Base-by-base conservation (phyloP, 1,284 basidiomycete genomes). In the Cronartium quercuum region DNA sequence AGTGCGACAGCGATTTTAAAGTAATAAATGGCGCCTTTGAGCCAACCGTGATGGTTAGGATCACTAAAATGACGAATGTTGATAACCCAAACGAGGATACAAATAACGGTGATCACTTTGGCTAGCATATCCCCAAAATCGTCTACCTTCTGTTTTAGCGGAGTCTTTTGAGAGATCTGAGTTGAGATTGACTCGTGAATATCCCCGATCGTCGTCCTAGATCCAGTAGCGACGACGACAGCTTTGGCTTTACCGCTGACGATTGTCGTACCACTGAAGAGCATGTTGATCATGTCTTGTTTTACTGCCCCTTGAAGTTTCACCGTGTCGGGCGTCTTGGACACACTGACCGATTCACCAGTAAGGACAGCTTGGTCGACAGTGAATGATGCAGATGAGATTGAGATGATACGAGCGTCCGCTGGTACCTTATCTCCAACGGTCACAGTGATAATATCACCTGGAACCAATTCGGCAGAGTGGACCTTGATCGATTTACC, bases 1-100 rank as follows among this genome's bases (percentile, higher is more conserved):
- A 97, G 85, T 3, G 94, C 92, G 61, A 98, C 94, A 42, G 94
- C 94, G 80, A 97, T 96, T 84, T 96, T 97, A 86, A 97, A 92
- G 83, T 97, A 97, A 83, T 96, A 96, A 77, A 97, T 87, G 0
- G 94, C 94, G 55, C 94, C 94, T 82, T 93, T 92, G 79, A 96
- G 84, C 75, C 84, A 88, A 73, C 93, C 91, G 79, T 91, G 90
- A 81, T 96, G 94, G 29, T 90, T 87, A 12, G 93, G 91, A 80
- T 97, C 94, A 86, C 87, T 89, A 82, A 96, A 97, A 83, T 96
- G 92, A 67, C 91, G 88, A 79, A 93, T 86, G 83, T 97, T 96
- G 84, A 97, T 90, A 76, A 96, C 85, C 94, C 94, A 96, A 78
- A 96, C 94, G 77, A 96, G 88, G 76, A 96, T 85, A 80, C 94